Conservation (phyloP, 371 early-diverging fungal species). For the Mortierella sp. region DNA sequence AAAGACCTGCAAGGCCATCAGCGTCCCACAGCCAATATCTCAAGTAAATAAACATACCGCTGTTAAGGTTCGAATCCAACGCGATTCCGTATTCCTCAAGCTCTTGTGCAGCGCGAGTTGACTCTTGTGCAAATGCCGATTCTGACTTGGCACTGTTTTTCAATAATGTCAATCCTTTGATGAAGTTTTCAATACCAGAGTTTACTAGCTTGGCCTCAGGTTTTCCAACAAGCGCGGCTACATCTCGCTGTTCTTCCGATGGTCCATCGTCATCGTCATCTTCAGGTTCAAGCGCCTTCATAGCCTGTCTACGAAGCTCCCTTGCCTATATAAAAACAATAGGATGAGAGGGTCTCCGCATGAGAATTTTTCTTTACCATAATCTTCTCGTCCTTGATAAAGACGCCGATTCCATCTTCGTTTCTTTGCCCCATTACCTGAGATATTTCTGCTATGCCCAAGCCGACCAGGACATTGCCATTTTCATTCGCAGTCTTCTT, state of each 20-base stretch:
- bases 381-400: neutral
- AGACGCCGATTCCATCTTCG: neutral
- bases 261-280: conserved; percentile 35
- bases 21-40: neutral
- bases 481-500: conserved; percentile 16
- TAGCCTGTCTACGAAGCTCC: conserved; percentile 24
- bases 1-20: neutral
- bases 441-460: conserved; percentile 44
- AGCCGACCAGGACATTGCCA: conserved; percentile 30
- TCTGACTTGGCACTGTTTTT: conserved; percentile 11
- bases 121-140: conserved; percentile 35
- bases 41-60: conserved; percentile 12
- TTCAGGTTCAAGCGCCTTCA: conserved; percentile 19
- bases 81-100: conserved; percentile 49
- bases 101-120: conserved; percentile 49
- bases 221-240: conserved; percentile 34
- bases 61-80: conserved; percentile 26
- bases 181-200: conserved; percentile 24
- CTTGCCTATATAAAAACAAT: conserved; percentile 16
- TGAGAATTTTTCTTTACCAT: neutral
- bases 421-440: conserved; percentile 14
- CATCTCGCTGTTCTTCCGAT: conserved; percentile 28
- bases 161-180: conserved; percentile 25
- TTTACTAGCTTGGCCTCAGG: conserved; percentile 17
- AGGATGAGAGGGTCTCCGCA: neutral